Evolutionary conservation across 192 early-diverging fungal genomes (phyloP).

Genomic region (Coemansia sp.): DNA sequence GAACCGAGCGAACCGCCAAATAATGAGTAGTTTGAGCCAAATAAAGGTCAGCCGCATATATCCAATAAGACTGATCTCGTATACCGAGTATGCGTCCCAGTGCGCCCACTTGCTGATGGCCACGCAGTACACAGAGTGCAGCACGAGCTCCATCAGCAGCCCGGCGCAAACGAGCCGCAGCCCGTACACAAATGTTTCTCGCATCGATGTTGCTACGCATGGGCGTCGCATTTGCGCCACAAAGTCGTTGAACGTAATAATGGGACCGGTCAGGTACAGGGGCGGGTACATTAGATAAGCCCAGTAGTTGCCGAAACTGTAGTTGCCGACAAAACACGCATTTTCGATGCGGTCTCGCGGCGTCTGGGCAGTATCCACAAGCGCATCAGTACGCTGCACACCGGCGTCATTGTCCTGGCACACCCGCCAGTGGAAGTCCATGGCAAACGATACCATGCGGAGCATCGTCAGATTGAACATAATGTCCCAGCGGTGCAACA

Average conservation of each 20-base stretch:
- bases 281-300: constrained; percentile 86
- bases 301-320: constrained; percentile 75
- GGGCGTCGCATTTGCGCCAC: constrained; percentile 72
- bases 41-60: constrained; percentile 87
- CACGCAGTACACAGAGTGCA: constrained; percentile 86
- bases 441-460: constrained; percentile 85
- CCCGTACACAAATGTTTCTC: constrained; percentile 54
- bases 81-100: constrained; percentile 75
- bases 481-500: constrained; percentile 80
- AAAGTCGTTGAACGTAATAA: constrained; percentile 93
- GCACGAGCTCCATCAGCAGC: constrained; percentile 83
- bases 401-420: constrained; percentile 43
- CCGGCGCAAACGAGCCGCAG: constrained; percentile 61
- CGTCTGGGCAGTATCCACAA: constrained; percentile 12
- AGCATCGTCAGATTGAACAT: constrained; percentile 89
- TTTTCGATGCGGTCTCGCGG: constrained; percentile 58
- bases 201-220: constrained; percentile 18
- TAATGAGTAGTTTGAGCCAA: constrained; percentile 94
- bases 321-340: constrained; percentile 62
- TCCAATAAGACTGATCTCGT: constrained; percentile 83
- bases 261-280: constrained; percentile 91
- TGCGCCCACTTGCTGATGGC: constrained; percentile 85
- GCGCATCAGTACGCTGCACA: constrained; percentile 13
- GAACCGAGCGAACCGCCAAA: constrained; percentile 96
- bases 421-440: constrained; percentile 90